Evolutionary conservation across 441 rosid genomes (phyloP).

Genomic region (Manihot esculenta): DNA sequence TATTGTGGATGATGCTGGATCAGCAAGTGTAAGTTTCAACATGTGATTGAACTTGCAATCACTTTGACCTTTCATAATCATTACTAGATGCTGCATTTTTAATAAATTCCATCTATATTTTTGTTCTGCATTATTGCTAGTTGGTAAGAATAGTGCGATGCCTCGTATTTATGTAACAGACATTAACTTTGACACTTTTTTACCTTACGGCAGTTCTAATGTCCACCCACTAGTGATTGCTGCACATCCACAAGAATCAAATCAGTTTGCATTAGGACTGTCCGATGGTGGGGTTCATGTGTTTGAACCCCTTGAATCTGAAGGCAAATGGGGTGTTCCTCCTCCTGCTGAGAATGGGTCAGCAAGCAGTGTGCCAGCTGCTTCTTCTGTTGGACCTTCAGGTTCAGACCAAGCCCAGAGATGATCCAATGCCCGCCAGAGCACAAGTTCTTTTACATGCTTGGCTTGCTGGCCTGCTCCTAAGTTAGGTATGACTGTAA

Average conservation of each 20-base stretch:
- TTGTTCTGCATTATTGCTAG: background rate
- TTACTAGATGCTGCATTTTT: background rate
- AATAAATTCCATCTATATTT: background rate
- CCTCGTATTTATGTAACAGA: background rate
- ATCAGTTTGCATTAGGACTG: conserved; percentile 91
- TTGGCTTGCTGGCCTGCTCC: conserved; percentile 47
- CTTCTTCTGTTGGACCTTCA: conserved; percentile 70
- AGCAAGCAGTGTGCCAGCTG: conserved; percentile 52
- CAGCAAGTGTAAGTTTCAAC: background rate
- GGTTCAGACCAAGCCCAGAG: conserved; percentile 90
- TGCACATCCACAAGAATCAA: conserved; percentile 91
- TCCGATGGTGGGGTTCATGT: conserved; percentile 95
- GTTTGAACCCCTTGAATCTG: conserved; percentile 94
- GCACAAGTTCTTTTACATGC: conserved; percentile 53
- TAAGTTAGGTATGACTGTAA: conserved; percentile 36
- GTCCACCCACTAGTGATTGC: conserved; percentile 90
- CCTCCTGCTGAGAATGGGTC: conserved; percentile 94
- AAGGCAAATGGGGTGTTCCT: conserved; percentile 92
- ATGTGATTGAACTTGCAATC: background rate
- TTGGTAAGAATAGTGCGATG: background rate
- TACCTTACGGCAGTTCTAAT: conserved; percentile 54
- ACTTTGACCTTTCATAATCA: background rate
- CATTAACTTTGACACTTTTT: conserved; percentile 13
- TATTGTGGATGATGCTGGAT: background rate
- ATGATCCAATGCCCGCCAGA: conserved; percentile 45